Percentiles rank a stretch among this genome's conserved stretches.
These are phyloP conservation scores for Eutrema salsugineum DNA, from an alignment of 441 rosid genomes.

Conservation along the genomic window DNA sequence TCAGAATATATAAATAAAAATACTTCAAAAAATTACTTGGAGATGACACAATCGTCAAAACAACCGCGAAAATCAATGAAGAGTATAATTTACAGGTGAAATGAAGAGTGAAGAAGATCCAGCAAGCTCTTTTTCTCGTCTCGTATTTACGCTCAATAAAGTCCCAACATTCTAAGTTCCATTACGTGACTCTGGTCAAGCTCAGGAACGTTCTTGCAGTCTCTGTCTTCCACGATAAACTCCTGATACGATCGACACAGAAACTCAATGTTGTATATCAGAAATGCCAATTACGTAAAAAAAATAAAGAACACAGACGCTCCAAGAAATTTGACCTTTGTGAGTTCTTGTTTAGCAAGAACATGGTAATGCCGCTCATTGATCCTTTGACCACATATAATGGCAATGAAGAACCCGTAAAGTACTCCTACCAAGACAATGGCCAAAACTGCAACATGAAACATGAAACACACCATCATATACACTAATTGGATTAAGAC, in stretches of 20 bases:
- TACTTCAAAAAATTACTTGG: not conserved
- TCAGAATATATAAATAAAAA: not conserved
- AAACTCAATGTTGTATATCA: not conserved
- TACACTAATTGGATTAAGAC: not conserved
- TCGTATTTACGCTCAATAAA: slow-evolving; percentile 41
- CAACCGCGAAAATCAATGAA: slow-evolving; percentile 16
- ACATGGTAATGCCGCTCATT: slow-evolving; percentile 97
- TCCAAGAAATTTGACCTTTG: slow-evolving; percentile 60
- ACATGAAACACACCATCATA: not conserved
- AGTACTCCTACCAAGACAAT: slow-evolving; percentile 96
- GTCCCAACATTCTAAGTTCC: slow-evolving; percentile 94
- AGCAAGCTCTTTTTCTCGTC: slow-evolving; percentile 5
- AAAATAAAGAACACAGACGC: not conserved
- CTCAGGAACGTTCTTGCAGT: slow-evolving; percentile 65
- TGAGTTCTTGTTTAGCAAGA: slow-evolving; percentile 98
- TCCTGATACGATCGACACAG: slow-evolving; percentile 47
- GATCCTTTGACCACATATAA: slow-evolving; percentile 98
- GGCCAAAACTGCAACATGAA: slow-evolving; percentile 70
- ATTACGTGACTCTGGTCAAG: slow-evolving; percentile 87
- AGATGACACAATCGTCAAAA: not conserved
- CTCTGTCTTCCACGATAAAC: slow-evolving; percentile 91
- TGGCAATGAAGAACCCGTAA: slow-evolving; percentile 97
- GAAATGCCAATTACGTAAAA: not conserved
- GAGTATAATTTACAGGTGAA: slow-evolving; percentile 26
- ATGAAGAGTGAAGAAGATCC: not conserved